Evolutionary conservation across 176 grass and related monocot genomes (phyloP), one percentile per base, ranked within the genome.

Genomic region (Ensete glaucum): DNA sequence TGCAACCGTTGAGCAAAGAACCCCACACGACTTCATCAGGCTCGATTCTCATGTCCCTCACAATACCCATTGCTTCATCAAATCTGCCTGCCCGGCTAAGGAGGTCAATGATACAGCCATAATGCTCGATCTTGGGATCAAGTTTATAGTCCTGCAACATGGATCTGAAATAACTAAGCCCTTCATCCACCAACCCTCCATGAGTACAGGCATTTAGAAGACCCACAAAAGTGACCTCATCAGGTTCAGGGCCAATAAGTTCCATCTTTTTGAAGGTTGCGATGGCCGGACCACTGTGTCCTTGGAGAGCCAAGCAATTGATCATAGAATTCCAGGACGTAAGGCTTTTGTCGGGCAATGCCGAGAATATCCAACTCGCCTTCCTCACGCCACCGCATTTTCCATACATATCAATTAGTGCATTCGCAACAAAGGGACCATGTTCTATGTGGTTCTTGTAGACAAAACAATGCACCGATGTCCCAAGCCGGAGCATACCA

Each of bases 61-160:
- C 79, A 68, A 89, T 82, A 0, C 76, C 34, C 76, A 86, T 84
- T 58, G 86, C 90, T 74, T 55, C 84, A 20, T 89, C 56, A 58
- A 92, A 85, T 77, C 88, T 77, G 49, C 90, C 90, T 56, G 82
- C 82, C 79, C 82, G 67, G 53, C 90, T 81, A 89, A 92, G 84
- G 55, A 92, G 82, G 66, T 92, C 90, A 52, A 89, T 84, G 75
- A 92, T 79, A 79, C 84, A 92, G 24, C 86, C 86, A 84, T 92
- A 89, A 67, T 92, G 84, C 77, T 87, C 86, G 17, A 83, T 64
- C 17, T 86, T 26, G 50, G 86, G 86, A 72, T 60, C 76, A 53
- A 89, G 19, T 63, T 69, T 70, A 52, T 86, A 86, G 67, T 86
- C 79, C 56, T 52, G 62, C 77, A 63, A 82, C 90, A 92, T 89